Percentiles rank a stretch among this genome's conserved stretches.
These are phyloP conservation scores for Vitellaria paradoxa DNA, from an alignment of 179 eudicot genomes.

Conservation along the genomic window DNA sequence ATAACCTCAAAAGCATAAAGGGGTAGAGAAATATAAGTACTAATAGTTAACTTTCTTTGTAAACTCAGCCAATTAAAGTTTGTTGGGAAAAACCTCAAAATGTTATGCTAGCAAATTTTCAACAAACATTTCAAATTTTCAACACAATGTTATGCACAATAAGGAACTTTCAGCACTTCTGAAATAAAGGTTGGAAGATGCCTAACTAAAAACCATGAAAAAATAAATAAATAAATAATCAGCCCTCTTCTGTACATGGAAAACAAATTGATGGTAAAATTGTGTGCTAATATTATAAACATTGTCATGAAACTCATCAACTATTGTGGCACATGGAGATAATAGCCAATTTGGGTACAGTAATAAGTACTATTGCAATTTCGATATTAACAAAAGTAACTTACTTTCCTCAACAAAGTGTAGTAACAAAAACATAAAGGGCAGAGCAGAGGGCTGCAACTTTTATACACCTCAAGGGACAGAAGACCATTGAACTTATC, in stretches of 20 bases:
- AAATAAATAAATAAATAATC: neutral
- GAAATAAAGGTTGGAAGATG: neutral
- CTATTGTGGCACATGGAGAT: neutral
- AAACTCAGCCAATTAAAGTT: neutral
- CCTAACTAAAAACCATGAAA: neutral
- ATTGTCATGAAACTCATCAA: neutral
- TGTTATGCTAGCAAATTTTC: neutral
- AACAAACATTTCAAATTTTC: neutral
- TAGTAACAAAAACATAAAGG: neutral
- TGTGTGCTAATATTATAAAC: neutral
- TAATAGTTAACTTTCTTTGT: neutral
- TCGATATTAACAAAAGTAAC: neutral
- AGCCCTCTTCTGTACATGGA: neutral
- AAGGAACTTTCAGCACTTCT: neutral
- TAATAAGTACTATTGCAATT: neutral
- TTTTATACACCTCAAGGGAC: neutral
- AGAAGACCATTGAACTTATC: neutral
- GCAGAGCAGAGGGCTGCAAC: neutral
- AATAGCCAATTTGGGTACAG: neutral
- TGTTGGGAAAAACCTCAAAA: neutral
- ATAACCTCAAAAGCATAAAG: neutral
- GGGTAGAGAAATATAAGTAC: neutral
- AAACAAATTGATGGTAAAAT: no score
- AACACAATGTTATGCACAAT: neutral
- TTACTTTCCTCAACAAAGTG: no score